Percentiles rank a stretch among this genome's conserved stretches.
Conservation (phyloP, 1,284 basidiomycete genomes). For the Leccinum huronense region DNA sequence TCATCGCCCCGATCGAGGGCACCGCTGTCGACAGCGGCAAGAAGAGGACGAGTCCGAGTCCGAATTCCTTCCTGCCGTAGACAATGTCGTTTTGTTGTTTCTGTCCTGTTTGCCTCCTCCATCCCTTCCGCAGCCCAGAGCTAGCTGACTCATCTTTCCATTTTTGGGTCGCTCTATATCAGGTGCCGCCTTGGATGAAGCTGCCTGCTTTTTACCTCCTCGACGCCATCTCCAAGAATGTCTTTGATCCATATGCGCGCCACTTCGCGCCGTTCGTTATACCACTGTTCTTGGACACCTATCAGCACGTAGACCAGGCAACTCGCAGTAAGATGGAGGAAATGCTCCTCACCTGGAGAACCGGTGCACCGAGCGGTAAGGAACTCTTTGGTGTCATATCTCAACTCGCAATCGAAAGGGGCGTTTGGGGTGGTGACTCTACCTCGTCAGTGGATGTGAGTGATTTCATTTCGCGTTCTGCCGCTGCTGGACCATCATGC, state of each 20-base stretch:
- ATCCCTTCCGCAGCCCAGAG: constrained; percentile 29
- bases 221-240: constrained; percentile 96
- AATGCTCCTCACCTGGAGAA: constrained; percentile 91
- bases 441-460: constrained; percentile 40
- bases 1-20: constrained; percentile 33
- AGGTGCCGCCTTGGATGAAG: constrained; percentile 93
- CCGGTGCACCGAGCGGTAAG: constrained; percentile 72
- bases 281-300: constrained; percentile 80
- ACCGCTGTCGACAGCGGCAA: constrained; percentile 35
- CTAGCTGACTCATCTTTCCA: constrained; percentile 62
- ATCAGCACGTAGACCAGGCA: constrained; percentile 76
- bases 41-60: constrained; percentile 35
- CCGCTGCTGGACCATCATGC: constrained; percentile 6
- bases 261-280: constrained; percentile 77
- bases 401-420: constrained; percentile 74
- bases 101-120: constrained; percentile 21
- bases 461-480: constrained; percentile 2
- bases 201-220: constrained; percentile 93
- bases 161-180: constrained; percentile 35
- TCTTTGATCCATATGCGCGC: constrained; percentile 85
- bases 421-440: constrained; percentile 66
- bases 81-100: constrained; percentile 20
- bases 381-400: constrained; percentile 79
- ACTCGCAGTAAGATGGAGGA: constrained; percentile 95
- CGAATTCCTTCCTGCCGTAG: constrained; percentile 23